Conservation (phyloP, 2,329 filamentous ascomycete species). For the Nemania sp. region DNA sequence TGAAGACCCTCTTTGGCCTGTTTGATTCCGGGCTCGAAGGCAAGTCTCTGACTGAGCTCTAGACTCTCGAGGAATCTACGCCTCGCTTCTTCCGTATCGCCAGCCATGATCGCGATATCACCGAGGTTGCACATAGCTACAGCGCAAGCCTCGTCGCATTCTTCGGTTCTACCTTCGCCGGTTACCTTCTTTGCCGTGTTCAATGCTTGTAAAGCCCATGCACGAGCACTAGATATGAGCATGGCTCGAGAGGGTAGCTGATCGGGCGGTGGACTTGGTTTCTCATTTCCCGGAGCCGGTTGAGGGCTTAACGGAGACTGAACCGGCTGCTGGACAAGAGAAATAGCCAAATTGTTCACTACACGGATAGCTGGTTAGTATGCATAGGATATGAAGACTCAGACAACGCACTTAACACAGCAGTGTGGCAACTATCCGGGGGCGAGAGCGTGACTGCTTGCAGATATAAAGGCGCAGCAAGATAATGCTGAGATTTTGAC, state of each 20-base stretch:
- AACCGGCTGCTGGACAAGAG: slow-evolving; percentile 69
- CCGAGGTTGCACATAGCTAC: slow-evolving; percentile 86
- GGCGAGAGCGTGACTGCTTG: slow-evolving; percentile 76
- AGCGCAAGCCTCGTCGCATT: slow-evolving; percentile 84
- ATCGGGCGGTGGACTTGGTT: slow-evolving; percentile 37
- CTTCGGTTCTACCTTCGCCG: slow-evolving; percentile 69
- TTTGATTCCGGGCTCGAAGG: slow-evolving; percentile 55
- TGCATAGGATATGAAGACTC: slow-evolving; percentile 6
- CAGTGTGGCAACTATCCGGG: slow-evolving; percentile 71
- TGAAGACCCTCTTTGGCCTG: slow-evolving; percentile 59
- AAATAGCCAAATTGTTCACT: slow-evolving; percentile 82
- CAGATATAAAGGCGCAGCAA: slow-evolving; percentile 84
- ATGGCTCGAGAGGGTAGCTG: slow-evolving; percentile 57
- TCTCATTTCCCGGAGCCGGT: slow-evolving; percentile 38
- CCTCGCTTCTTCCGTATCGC: slow-evolving; percentile 66
- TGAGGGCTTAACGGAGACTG: slow-evolving; percentile 38
- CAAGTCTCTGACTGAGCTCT: slow-evolving; percentile 60
- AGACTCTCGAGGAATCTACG: slow-evolving; percentile 71
- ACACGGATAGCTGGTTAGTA: slow-evolving; percentile 27
- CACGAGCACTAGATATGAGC: slow-evolving; percentile 70
- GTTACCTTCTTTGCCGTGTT: slow-evolving; percentile 67
- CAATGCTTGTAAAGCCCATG: slow-evolving; percentile 81
- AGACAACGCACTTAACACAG: slow-evolving; percentile 69
- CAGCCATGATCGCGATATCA: slow-evolving; percentile 78
- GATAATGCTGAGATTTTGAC: slow-evolving; percentile 72